Percentiles rank a stretch among this genome's conserved stretches.
These are phyloP conservation scores for Melastoma malabathricum DNA, from an alignment of 345 rosid genomes.

Conservation along the genomic window DNA sequence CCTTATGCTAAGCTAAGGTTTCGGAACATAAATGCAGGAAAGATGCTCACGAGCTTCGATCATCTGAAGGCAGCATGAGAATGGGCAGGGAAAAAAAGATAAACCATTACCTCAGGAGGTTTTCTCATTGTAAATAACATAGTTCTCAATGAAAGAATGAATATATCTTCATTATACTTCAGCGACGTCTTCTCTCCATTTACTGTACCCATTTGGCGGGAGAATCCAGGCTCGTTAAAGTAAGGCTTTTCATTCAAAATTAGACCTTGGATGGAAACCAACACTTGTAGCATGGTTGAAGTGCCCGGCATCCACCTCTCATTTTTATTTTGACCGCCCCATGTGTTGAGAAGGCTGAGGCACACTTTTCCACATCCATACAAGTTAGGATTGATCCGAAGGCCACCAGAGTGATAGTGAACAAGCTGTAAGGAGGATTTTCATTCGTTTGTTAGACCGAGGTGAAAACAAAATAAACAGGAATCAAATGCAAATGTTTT, in stretches of 20 bases:
- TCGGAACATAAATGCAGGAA: too few species aligned
- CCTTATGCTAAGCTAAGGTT: too few species aligned
- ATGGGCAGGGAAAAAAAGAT: too few species aligned
- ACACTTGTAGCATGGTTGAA: slow-evolving; percentile 80
- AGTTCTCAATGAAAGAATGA: slow-evolving; percentile 50
- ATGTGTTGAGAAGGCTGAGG: slow-evolving; percentile 86
- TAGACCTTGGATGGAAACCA: slow-evolving; percentile 87
- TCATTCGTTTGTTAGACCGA: slow-evolving; percentile 1
- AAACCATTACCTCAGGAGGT: slow-evolving; percentile 58
- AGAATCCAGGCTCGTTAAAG: slow-evolving; percentile 85
- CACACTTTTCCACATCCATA: slow-evolving; percentile 72
- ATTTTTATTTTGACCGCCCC: slow-evolving; percentile 44
- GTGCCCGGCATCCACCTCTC: slow-evolving; percentile 78
- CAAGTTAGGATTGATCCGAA: slow-evolving; percentile 79
- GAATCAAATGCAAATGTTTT: background rate
- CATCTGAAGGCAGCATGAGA: too few species aligned
- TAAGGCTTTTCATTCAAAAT: slow-evolving; percentile 74
- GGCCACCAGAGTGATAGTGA: slow-evolving; percentile 67
- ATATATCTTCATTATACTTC: slow-evolving; percentile 50
- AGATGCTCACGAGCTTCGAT: too few species aligned
- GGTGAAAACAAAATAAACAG: slow-evolving; percentile 1
- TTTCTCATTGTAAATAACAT: slow-evolving; percentile 59
- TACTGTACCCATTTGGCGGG: slow-evolving; percentile 20
- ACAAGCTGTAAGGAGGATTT: slow-evolving; percentile 37
- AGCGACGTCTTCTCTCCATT: slow-evolving; percentile 34